Conservation (phyloP, 495 filamentous ascomycete species). For the Chaetomium tenue region DNA sequence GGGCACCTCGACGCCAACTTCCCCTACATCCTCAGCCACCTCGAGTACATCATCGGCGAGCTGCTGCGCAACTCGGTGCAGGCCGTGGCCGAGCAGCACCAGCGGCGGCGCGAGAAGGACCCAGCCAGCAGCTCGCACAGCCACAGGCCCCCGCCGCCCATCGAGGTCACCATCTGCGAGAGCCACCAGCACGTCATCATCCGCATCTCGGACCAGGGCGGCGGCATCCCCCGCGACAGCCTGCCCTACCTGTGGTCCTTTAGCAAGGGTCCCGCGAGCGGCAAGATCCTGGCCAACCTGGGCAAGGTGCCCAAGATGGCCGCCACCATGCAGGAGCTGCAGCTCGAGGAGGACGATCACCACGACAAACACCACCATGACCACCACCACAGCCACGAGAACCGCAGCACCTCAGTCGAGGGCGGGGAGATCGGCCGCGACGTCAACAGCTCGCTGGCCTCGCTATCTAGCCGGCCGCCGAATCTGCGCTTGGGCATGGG, state of each 20-base stretch:
- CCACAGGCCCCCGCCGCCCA: constrained; percentile 62
- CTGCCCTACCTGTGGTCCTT: constrained; percentile 96
- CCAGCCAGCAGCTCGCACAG: constrained; percentile 32
- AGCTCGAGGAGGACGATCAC: constrained; percentile 23
- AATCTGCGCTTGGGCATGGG: constrained; percentile 91
- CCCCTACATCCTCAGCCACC: constrained; percentile 91
- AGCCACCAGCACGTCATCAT: constrained; percentile 94
- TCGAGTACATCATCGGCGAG: constrained; percentile 97
- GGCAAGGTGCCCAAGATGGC: constrained; percentile 86
- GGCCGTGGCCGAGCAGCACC: constrained; percentile 72
- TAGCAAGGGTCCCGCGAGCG: constrained; percentile 78
- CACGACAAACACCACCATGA: neutral
- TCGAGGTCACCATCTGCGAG: constrained; percentile 93
- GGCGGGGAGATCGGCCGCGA: constrained; percentile 16
- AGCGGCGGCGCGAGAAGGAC: constrained; percentile 24
- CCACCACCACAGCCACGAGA: constrained; percentile 24
- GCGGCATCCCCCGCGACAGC: constrained; percentile 79
- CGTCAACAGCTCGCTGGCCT: constrained; percentile 66
- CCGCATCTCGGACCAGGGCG: constrained; percentile 91
- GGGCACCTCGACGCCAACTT: constrained; percentile 89
- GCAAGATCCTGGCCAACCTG: constrained; percentile 74
- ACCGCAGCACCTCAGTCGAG: neutral
- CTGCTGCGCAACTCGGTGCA: constrained; percentile 93
- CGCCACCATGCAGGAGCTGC: constrained; percentile 88
- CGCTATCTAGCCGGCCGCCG: constrained; percentile 76